Evolutionary conservation across 1,284 basidiomycete genomes (phyloP).

Genomic region (Ustilago hordei): DNA sequence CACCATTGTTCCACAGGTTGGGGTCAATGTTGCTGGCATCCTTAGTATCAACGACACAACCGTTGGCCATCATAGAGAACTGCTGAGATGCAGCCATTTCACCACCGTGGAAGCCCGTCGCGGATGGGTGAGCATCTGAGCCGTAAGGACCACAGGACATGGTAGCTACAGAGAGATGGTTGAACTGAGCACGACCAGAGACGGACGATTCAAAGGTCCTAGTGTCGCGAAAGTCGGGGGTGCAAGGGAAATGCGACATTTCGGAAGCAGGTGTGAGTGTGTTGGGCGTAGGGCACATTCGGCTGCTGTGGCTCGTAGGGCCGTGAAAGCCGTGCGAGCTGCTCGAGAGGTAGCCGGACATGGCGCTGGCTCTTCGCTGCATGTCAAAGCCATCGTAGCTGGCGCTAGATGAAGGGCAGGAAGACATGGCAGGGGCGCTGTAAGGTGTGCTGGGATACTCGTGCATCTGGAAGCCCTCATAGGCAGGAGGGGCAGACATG

Average conservation of each 20-base stretch:
- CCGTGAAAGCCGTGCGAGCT: conserved; percentile 27
- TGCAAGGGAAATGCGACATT: conserved; percentile 34
- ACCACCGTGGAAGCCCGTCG: conserved; percentile 10
- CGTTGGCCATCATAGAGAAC: conserved; percentile 23
- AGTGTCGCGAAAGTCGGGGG: conserved; percentile 32
- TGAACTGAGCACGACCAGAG: conserved; percentile 19
- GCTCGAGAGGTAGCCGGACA: conserved; percentile 32
- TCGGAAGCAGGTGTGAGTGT: conserved; percentile 36
- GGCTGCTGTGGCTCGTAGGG: conserved; percentile 23
- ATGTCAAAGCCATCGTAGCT: conserved; percentile 27
- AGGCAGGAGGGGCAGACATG: not conserved
- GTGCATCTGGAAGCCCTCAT: conserved; percentile 25
- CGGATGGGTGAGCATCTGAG: conserved; percentile 5
- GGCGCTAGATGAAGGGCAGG: conserved; percentile 30
- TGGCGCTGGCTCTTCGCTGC: conserved; percentile 26
- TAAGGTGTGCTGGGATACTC: conserved; percentile 32
- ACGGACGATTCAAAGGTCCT: conserved; percentile 15
- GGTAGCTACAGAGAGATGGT: conserved; percentile 30
- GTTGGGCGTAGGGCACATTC: conserved; percentile 27
- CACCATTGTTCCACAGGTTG: conserved; percentile 22
- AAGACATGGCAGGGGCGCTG: conserved; percentile 37
- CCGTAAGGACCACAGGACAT: conserved; percentile 21
- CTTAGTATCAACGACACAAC: conserved; percentile 13
- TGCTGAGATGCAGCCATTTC: conserved; percentile 4
- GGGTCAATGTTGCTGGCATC: conserved; percentile 26